phyloP scores from a whole-genome alignment of 2,329 filamentous ascomycete genomes.

The Hymenoscyphus salicellus region DNA sequence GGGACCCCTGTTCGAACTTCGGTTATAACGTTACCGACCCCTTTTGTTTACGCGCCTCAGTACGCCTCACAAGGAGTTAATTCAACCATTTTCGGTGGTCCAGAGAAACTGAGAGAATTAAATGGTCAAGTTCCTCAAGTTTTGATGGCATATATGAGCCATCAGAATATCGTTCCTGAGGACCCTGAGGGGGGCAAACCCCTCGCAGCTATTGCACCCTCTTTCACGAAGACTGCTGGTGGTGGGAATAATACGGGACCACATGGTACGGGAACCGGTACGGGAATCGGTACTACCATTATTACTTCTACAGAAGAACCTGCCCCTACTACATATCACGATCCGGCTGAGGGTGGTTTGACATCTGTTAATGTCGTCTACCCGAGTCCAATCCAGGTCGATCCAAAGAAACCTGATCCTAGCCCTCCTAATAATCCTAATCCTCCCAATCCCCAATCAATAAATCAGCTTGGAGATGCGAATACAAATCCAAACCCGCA shows the following conservation, averaged over 20 bases:
- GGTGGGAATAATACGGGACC: too few species aligned
- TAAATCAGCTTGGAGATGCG: background rate
- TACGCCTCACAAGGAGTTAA: slow-evolving; percentile 9
- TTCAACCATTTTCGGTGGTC: slow-evolving; percentile 14
- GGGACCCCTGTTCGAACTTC: background rate
- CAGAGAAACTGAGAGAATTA: slow-evolving; percentile 7
- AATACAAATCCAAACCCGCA: background rate
- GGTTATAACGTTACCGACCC: slow-evolving; percentile 13
- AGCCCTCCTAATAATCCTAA: too few species aligned
- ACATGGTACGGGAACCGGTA: too few species aligned
- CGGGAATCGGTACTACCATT: too few species aligned
- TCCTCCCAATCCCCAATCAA: background rate
- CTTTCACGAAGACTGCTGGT: background rate
- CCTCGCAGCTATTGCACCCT: too few species aligned
- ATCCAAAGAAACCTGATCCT: too few species aligned
- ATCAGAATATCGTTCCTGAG: too few species aligned
- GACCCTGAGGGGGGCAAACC: too few species aligned
- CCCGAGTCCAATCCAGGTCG: background rate
- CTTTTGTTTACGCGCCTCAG: slow-evolving; percentile 22
- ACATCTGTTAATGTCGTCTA: slow-evolving; percentile 12
- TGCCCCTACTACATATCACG: slow-evolving; percentile 8
- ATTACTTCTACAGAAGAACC: too few species aligned
- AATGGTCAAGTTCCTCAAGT: slow-evolving; percentile 23
- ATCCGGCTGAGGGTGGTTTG: slow-evolving; percentile 12
- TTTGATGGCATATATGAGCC: slow-evolving; percentile 18